Conservation (phyloP, 1,284 basidiomycete species). For the Veloporphyrellus conicus region DNA sequence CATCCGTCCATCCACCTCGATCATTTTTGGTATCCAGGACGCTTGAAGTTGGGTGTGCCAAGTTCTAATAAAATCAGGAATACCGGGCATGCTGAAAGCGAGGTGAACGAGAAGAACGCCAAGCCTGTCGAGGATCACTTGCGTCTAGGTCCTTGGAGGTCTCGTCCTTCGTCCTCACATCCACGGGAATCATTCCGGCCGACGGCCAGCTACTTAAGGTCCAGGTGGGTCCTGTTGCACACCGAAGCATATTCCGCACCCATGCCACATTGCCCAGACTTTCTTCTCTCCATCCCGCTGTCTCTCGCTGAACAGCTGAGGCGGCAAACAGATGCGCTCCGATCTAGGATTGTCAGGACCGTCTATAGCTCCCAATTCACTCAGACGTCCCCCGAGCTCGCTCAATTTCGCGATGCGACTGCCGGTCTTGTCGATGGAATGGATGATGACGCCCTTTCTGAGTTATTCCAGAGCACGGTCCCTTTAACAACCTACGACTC, state of each 20-base stretch:
- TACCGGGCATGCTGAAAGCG: not conserved
- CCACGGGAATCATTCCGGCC: not conserved
- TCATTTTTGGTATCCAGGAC: no score
- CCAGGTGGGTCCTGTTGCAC: not conserved
- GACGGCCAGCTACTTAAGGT: slow-evolving; percentile 1
- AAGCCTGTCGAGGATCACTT: not conserved
- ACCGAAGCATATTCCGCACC: not conserved
- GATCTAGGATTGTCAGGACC: slow-evolving; percentile 7
- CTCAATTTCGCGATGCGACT: slow-evolving; percentile 9
- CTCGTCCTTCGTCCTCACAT: not conserved
- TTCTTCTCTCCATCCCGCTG: not conserved
- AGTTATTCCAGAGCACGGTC: slow-evolving; percentile 9
- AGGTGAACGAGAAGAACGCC: not conserved
- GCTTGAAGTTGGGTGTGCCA: no score
- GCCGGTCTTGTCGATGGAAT: not conserved
- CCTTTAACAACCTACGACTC: slow-evolving; percentile 16
- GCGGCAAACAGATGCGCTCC: not conserved
- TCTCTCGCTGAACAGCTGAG: slow-evolving; percentile 1
- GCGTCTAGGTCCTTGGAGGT: not conserved
- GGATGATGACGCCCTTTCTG: slow-evolving; percentile 1
- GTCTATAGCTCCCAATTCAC: slow-evolving; percentile 18
- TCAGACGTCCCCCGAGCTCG: slow-evolving; percentile 5
- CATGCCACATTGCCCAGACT: not conserved
- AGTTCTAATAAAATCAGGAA: no score
- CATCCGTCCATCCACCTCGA: not conserved